Conservation (phyloP, 108 stramenopile species). For the Schizochytrium sp. region DNA sequence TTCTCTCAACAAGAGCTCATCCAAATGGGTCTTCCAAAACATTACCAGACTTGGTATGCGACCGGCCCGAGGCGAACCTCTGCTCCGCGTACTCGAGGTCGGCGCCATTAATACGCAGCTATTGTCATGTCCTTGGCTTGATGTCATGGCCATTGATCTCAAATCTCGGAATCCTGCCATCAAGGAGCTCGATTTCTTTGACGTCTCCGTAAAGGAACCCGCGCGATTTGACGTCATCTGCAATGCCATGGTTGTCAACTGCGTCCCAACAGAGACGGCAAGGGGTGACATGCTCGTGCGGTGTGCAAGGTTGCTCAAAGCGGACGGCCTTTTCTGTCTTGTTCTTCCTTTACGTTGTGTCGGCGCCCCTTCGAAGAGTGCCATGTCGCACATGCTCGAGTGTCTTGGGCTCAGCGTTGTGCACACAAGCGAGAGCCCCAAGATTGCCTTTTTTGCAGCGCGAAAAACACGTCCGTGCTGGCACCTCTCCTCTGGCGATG, state of each 20-base stretch:
- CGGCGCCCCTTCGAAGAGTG: not conserved
- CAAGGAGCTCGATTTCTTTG: conserved; percentile 74
- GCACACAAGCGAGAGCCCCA: not conserved
- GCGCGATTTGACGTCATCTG: conserved; percentile 53
- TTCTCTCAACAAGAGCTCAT: not conserved
- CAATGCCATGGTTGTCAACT: conserved; percentile 90
- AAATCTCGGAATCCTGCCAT: conserved; percentile 62
- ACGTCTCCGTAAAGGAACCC: conserved; percentile 16
- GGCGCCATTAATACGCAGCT: conserved; percentile 90
- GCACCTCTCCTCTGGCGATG: not conserved
- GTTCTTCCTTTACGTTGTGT: not conserved
- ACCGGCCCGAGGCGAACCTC: not conserved
- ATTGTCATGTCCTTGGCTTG: conserved; percentile 40
- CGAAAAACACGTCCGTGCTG: not conserved
- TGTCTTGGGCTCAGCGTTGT: not conserved
- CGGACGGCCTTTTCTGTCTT: not conserved
- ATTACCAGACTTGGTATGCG: conserved; percentile 3
- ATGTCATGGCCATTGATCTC: conserved; percentile 74
- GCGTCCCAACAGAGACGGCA: conserved; percentile 63
- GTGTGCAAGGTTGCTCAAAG: not conserved
- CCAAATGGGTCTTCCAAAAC: conserved; percentile 8
- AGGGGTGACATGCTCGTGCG: conserved; percentile 69
- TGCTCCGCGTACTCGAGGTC: conserved; percentile 63
- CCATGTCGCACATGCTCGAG: not conserved
- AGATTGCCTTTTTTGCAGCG: not conserved